Percentiles rank a stretch among this genome's conserved stretches.
Evolutionary conservation across 1,139 yeast genomes (phyloP).

Genomic region (Debaryomyces subglobosus): DNA sequence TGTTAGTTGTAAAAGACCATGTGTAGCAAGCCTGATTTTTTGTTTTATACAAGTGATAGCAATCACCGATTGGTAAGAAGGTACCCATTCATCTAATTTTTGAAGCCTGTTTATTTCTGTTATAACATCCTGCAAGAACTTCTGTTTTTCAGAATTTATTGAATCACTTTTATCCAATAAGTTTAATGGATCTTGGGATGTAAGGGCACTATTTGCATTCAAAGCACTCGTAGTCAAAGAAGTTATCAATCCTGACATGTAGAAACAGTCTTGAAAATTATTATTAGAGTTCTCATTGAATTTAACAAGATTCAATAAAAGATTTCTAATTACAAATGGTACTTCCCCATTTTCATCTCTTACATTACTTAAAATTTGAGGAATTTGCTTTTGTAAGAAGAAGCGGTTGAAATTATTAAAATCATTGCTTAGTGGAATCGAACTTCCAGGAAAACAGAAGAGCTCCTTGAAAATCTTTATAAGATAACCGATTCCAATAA

Average conservation of each 20-base stretch:
- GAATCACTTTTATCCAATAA: constrained; percentile 13
- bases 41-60: constrained; percentile 60
- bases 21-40: constrained; percentile 61
- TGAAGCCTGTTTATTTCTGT: constrained; percentile 69
- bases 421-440: constrained; percentile 77
- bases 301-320: constrained; percentile 71
- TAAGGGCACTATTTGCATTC: constrained; percentile 38
- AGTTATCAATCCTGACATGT: constrained; percentile 60
- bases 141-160: constrained; percentile 17
- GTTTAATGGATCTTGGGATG: constrained; percentile 26
- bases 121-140: constrained; percentile 32
- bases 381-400: constrained; percentile 71
- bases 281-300: constrained; percentile 88
- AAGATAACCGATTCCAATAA: constrained; percentile 74
- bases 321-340: constrained; percentile 62
- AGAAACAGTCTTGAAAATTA: constrained; percentile 72
- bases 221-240: constrained; percentile 51
- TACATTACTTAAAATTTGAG: constrained; percentile 61
- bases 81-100: constrained; percentile 85
- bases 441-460: constrained; percentile 70
- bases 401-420: constrained; percentile 70
- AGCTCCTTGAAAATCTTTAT: constrained; percentile 67
- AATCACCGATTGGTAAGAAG: constrained; percentile 66
- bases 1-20: constrained; percentile 56
- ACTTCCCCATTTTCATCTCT: constrained; percentile 67